These are phyloP conservation scores for Alloteropsis semialata DNA, from an alignment of 176 grass and related monocot species.

Conservation along the genomic window DNA sequence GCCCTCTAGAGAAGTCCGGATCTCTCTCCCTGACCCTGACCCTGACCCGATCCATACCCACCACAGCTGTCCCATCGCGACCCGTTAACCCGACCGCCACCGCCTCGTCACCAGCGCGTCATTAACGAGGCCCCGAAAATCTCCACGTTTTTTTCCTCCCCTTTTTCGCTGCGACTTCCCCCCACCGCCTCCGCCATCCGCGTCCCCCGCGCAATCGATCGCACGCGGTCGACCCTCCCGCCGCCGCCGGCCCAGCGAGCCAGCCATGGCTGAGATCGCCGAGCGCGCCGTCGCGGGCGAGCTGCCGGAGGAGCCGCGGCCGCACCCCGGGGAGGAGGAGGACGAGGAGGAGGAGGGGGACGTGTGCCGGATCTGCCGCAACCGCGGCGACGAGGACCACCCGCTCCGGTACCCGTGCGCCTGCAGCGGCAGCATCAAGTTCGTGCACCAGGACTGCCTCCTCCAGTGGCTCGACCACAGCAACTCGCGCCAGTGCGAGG, in stretches of 20 bases:
- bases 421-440: constrained; percentile 99
- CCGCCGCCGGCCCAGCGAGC: neutral
- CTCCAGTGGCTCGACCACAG: constrained; percentile 99
- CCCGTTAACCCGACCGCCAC: constrained; percentile 31
- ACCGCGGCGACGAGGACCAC: constrained; percentile 80
- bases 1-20: neutral
- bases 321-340: constrained; percentile 39
- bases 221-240: neutral
- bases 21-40: too few species aligned
- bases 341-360: constrained; percentile 72
- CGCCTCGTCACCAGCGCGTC: constrained; percentile 39
- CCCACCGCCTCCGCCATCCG: constrained; percentile 13
- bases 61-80: neutral
- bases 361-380: constrained; percentile 99
- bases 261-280: constrained; percentile 41
- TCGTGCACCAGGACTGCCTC: constrained; percentile 99
- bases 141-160: neutral
- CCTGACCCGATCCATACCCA: neutral
- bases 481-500: constrained; percentile 99
- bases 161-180: neutral
- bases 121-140: neutral
- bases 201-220: constrained; percentile 9
- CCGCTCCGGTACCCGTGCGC: constrained; percentile 96
- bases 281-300: constrained; percentile 12
- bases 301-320: constrained; percentile 28